Percentiles rank a stretch among this genome's conserved stretches.
Conservation (phyloP, 345 rosid genomes). For the Excoecaria agallocha region DNA sequence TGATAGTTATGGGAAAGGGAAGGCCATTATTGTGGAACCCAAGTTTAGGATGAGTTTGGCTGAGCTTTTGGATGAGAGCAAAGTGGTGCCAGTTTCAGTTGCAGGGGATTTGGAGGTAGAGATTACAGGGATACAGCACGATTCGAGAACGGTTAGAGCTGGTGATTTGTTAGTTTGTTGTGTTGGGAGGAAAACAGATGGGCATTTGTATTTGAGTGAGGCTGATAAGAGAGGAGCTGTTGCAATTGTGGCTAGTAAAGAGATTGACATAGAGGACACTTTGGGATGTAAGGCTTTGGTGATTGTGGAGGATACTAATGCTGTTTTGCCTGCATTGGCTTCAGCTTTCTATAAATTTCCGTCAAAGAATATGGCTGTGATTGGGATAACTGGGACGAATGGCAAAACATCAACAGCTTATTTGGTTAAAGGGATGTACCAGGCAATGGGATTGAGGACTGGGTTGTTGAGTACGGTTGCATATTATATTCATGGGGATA, state of each 20-base stretch:
- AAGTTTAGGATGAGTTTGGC: conserved; percentile 74
- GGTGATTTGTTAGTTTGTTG: conserved; percentile 93
- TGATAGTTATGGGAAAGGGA: conserved; percentile 58
- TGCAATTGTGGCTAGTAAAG: conserved; percentile 90
- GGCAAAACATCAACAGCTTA: conserved; percentile 77
- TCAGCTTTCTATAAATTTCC: conserved; percentile 76
- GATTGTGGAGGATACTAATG: conserved; percentile 83
- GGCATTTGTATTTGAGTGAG: conserved; percentile 73
- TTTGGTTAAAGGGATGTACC: conserved; percentile 79
- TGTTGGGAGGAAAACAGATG: conserved; percentile 61
- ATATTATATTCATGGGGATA: conserved; percentile 67
- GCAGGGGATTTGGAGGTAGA: conserved; percentile 82
- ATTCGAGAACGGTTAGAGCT: conserved; percentile 72
- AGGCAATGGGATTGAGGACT: conserved; percentile 90
- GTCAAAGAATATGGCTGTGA: conserved; percentile 71
- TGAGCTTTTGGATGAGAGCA: conserved; percentile 89
- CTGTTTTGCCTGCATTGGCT: conserved; percentile 74
- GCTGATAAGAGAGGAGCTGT: conserved; percentile 97
- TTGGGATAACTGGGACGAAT: conserved; percentile 73
- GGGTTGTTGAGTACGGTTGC: conserved; percentile 83
- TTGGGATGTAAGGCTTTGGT: conserved; percentile 89
- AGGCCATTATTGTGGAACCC: conserved; percentile 65
- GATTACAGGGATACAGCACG: conserved; percentile 85
- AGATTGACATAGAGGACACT: conserved; percentile 86
- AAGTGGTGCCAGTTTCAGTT: conserved; percentile 83